phyloP scores from a whole-genome alignment of 768 basidiomycete genomes.

The Piloderma croceum region DNA sequence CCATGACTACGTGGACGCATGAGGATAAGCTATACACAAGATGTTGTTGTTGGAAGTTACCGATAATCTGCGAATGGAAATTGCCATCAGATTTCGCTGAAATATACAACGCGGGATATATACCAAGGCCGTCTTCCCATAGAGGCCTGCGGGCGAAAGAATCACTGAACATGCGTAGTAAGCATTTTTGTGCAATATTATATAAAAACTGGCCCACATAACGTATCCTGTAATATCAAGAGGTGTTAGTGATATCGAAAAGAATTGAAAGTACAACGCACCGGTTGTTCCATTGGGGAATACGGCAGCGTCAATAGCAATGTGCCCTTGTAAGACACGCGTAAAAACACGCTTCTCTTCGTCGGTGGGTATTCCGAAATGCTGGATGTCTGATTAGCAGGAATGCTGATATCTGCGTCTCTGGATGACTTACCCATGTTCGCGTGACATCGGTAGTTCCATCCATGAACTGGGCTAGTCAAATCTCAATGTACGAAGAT shows the following conservation, averaged over 20 bases:
- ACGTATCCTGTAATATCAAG: conserved; percentile 39
- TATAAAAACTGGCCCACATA: conserved; percentile 35
- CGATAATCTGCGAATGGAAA: conserved; percentile 47
- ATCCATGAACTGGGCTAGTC: conserved; percentile 73
- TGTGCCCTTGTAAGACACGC: conserved; percentile 86
- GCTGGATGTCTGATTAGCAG: conserved; percentile 36
- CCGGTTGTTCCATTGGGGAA: conserved; percentile 82
- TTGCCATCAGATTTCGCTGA: not conserved
- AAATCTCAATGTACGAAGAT: not conserved
- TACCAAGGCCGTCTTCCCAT: conserved; percentile 86
- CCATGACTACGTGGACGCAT: conserved; percentile 57
- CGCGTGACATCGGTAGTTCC: conserved; percentile 95
- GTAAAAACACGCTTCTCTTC: conserved; percentile 89
- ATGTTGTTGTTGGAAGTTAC: conserved; percentile 27
- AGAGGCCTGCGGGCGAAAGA: conserved; percentile 71
- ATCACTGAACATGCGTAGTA: conserved; percentile 44
- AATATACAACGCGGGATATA: conserved; percentile 16
- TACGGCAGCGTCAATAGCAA: conserved; percentile 78
- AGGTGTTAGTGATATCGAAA: not conserved
- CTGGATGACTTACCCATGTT: conserved; percentile 56
- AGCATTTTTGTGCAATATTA: not conserved
- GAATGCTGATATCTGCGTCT: not conserved
- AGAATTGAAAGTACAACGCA: conserved; percentile 28
- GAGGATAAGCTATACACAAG: not conserved
- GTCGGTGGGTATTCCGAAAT: conserved; percentile 80